Base-by-base conservation (phyloP, 2,329 filamentous ascomycete species). In the Arthroderma sp. region DNA sequence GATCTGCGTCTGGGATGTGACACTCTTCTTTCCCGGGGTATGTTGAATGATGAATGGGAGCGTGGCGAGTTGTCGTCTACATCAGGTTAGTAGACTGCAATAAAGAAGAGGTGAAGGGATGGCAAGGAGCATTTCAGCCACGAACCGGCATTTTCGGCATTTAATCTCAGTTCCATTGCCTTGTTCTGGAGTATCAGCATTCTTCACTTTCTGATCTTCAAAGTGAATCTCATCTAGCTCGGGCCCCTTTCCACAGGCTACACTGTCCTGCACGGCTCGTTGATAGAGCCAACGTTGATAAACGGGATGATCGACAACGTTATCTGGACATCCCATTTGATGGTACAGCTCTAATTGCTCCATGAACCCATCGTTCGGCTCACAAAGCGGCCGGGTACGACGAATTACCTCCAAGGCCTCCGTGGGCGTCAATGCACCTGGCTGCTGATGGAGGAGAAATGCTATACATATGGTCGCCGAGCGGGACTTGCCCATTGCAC, bases 401-500 rank as follows among this genome's bases (percentile, higher is more conserved):
- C 84, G 82, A 54, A 97, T 76, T 63, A 85, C 79, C 25, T 78
- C 76, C 54, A 97, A 75, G 1, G 91, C 90, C 49, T 86, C 82
- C 62, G 76, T 69, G 58, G 79, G 75, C 63, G 74, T 76, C 63
- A 80, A 73, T 63, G 82, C 78, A 64, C 80, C 81, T 71, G 81
- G 84, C 62, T 73, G 65, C 55, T 61, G 65, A 62, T 79, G 77
- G 70, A 97, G 85, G 54, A 97, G 77, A 71, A 91, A 97, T 60
- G 93, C 91, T 58, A 94, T 80, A 56, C 88, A 80, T 63, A 88
- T 82, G 33, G 89, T 85, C 63, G 91, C 87, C 52, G 91, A 97
- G 59, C 93, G 87, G 35, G 91, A 96, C 74, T 94, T 95, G 56
- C 93, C 93, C 84, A 95, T 95, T 21, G 90, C 91, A 78, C 93